A percentile compares a stretch with the other conserved stretches of the same genome.
Conservation (phyloP, 2,329 filamentous ascomycete genomes). For the Phyllosticta paracitricarpa region DNA sequence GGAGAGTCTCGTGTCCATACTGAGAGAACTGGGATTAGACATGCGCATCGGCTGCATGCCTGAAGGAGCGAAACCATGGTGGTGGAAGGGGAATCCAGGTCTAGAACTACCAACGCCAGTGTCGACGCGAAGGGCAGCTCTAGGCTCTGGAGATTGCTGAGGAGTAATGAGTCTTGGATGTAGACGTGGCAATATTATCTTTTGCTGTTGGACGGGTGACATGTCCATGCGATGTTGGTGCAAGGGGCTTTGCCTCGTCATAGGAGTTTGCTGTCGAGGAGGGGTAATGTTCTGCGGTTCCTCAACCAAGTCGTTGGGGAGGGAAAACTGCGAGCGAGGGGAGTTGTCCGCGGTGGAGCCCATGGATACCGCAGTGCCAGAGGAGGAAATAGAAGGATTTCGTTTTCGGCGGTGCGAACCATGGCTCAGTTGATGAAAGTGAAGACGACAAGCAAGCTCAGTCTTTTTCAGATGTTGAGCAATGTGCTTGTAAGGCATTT, state of each 20-base stretch:
- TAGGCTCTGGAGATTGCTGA: slow-evolving; percentile 27
- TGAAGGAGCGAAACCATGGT: slow-evolving; percentile 4
- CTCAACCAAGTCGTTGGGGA: slow-evolving; percentile 11
- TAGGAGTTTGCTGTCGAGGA: slow-evolving; percentile 31
- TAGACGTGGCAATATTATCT: slow-evolving; percentile 50
- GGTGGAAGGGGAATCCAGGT: slow-evolving; percentile 4
- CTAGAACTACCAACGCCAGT: slow-evolving; percentile 22
- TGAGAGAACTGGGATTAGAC: slow-evolving; percentile 29
- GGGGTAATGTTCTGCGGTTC: slow-evolving; percentile 23
- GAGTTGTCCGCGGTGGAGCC: slow-evolving; percentile 25
- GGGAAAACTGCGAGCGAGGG: slow-evolving; percentile 13
- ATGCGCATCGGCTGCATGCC: slow-evolving; percentile 27
- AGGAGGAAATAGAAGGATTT: slow-evolving; percentile 57
- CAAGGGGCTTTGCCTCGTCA: slow-evolving; percentile 36
- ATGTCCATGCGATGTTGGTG: neutral
- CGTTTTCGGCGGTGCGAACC: slow-evolving; percentile 73
- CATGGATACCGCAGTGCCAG: slow-evolving; percentile 20
- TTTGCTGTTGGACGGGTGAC: slow-evolving; percentile 21
- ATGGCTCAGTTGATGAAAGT: slow-evolving; percentile 78
- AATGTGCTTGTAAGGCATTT: slow-evolving; percentile 88
- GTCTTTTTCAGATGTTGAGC: slow-evolving; percentile 79
- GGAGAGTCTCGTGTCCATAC: slow-evolving; percentile 8
- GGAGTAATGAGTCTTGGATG: slow-evolving; percentile 38
- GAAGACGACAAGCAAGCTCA: slow-evolving; percentile 74
- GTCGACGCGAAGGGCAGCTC: slow-evolving; percentile 33